Evolutionary conservation across 345 rosid genomes (phyloP).

Genomic region (Hypericum androsaemum): DNA sequence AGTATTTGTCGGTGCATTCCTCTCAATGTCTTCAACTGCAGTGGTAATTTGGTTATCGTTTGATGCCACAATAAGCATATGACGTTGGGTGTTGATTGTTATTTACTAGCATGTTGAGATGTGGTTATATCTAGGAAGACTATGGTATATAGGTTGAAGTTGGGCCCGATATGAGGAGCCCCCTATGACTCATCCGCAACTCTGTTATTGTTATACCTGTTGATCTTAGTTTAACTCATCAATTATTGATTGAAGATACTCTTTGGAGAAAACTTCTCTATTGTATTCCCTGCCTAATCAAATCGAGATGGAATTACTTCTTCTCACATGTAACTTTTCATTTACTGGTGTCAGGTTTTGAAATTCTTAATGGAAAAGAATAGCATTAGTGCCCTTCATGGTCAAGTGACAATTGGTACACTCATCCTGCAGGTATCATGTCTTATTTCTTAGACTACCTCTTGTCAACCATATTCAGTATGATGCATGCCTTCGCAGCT

Average conservation of each 20-base stretch:
- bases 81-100: not conserved
- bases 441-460: not conserved
- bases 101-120: not conserved
- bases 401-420: constrained; percentile 85
- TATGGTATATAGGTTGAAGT: too few relatives aligned
- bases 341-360: constrained; percentile 43
- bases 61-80: too few relatives aligned
- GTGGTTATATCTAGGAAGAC: too few relatives aligned
- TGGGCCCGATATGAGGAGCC: too few relatives aligned
- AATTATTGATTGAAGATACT: too few relatives aligned
- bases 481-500: not conserved
- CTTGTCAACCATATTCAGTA: not conserved
- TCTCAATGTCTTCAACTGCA: constrained; percentile 93
- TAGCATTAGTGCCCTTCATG: constrained; percentile 65
- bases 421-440: constrained; percentile 72
- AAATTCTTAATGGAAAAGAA: constrained; percentile 86
- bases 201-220: too few relatives aligned
- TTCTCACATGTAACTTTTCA: not conserved
- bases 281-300: too few relatives aligned
- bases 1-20: constrained; percentile 76
- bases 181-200: too few relatives aligned
- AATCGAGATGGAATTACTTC: not conserved
- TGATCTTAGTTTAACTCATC: too few relatives aligned
- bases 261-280: too few relatives aligned
- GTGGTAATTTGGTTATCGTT: constrained; percentile 44